A percentile compares a stretch with the other conserved stretches of the same genome.
Conservation (phyloP, 495 filamentous ascomycete genomes). For the Antarctomyces pellizariae region DNA sequence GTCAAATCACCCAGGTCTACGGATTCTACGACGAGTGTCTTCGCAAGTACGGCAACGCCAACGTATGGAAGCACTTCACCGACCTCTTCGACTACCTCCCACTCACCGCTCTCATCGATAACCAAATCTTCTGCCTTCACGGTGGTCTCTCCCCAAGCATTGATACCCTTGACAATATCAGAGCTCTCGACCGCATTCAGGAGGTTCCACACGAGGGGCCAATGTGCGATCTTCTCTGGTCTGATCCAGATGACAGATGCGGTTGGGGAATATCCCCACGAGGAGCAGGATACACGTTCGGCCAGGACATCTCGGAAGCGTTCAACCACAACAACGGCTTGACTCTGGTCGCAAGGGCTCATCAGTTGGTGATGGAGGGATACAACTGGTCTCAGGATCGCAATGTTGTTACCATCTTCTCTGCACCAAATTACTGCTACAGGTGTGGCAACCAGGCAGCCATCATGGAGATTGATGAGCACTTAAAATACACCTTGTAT, state of each 20-base stretch:
- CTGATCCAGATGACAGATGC: conserved; percentile 92
- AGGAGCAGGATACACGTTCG: conserved; percentile 96
- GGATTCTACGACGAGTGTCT: conserved; percentile 97
- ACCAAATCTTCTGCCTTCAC: conserved; percentile 99
- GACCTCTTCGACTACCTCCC: conserved; percentile 98
- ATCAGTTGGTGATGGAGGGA: conserved; percentile 95
- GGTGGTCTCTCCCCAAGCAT: conserved; percentile 90
- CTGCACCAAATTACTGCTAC: conserved; percentile 97
- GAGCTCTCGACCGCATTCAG: conserved; percentile 86
- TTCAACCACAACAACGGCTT: conserved; percentile 99
- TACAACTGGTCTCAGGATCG: conserved; percentile 97
- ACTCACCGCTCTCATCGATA: conserved; percentile 94
- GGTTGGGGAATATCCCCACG: conserved; percentile 96
- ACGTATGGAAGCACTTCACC: conserved; percentile 99
- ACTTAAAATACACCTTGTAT: conserved; percentile 98
- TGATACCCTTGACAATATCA: conserved; percentile 94
- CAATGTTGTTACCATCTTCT: conserved; percentile 97
- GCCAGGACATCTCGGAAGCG: conserved; percentile 96
- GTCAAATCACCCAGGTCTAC: conserved; percentile 94
- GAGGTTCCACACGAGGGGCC: conserved; percentile 96
- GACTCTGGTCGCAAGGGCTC: conserved; percentile 80
- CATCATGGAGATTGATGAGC: conserved; percentile 99
- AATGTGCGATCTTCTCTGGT: conserved; percentile 97
- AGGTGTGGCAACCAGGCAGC: conserved; percentile 96
- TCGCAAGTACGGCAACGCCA: conserved; percentile 94